These are phyloP conservation scores for Rossbeevera mucosa DNA, from an alignment of 768 basidiomycete species.

Conservation along the genomic window DNA sequence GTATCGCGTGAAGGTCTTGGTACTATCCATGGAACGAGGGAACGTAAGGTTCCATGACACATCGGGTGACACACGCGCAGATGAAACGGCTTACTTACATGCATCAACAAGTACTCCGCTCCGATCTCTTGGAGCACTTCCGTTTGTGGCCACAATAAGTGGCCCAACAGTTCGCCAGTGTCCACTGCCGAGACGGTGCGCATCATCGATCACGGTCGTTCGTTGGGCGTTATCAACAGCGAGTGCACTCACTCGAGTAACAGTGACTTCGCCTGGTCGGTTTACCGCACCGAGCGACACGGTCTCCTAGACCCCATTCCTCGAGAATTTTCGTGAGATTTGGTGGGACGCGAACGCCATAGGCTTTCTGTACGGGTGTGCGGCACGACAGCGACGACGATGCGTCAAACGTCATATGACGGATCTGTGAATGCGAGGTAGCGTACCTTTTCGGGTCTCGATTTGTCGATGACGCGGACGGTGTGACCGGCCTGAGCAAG, in stretches of 20 bases:
- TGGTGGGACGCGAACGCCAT: conserved; percentile 45
- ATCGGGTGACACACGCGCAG: not conserved
- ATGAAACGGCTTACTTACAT: conserved; percentile 36
- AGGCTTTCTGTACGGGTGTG: conserved; percentile 24
- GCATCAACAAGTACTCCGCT: conserved; percentile 45
- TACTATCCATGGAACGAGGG: conserved; percentile 36
- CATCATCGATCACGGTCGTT: not conserved
- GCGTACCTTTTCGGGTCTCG: conserved; percentile 37
- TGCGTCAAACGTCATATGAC: not conserved
- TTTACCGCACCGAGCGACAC: conserved; percentile 32
- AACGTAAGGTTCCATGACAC: not conserved
- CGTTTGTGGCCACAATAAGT: conserved; percentile 39
- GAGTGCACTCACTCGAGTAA: conserved; percentile 11
- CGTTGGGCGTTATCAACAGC: not conserved
- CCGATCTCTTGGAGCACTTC: conserved; percentile 43
- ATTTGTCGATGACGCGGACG: conserved; percentile 50
- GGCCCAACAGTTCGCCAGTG: conserved; percentile 39
- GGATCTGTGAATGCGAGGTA: not conserved
- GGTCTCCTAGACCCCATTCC: conserved; percentile 48
- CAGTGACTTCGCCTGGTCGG: conserved; percentile 12
- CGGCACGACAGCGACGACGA: not conserved
- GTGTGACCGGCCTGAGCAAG: conserved; percentile 50
- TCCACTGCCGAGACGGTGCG: conserved; percentile 30
- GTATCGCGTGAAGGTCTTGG: conserved; percentile 45
- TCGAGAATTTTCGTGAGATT: conserved; percentile 52